Base-by-base conservation (phyloP, 352 stramenopile genomes). In the Pythium volutum region DNA sequence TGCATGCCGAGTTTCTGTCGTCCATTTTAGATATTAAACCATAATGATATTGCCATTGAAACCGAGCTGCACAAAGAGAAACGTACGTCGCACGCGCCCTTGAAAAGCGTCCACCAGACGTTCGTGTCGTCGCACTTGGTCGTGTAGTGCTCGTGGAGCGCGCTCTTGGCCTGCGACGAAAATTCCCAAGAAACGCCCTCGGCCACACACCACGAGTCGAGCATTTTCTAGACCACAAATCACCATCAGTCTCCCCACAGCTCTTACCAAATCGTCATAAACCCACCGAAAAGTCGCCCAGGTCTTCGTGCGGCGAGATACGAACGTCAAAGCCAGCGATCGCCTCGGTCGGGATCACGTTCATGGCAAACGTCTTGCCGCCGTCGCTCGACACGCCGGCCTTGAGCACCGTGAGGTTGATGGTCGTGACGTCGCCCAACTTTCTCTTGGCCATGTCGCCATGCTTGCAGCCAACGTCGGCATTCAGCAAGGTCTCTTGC, bases 401-500 rank as follows among this genome's bases (percentile, higher is more conserved):
- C 73, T 97, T 72, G 11, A 99, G 75, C 23, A 93, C 86, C 7
- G 95, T 98, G 39, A 98, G 84, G 70, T 99, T 98, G 46, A 99
- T 69, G 14, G 89, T 98, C 4, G 95, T 98, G 5, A 99, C 95
- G 69, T 99, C 96, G 14, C 96, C 96, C 25, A 99, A 67, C 36
- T 91, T 97, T 46, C 84, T 87, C 67, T 95, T 93, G 65, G 89
- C 83, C 46, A 93, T 94, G 20, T 97, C 81, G n/a, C 86, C 89
- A 70, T 98, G 95, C 42, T 89, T 92, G 77, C 94, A 98, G 4
- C 87, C 88, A 31, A 57, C 46, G 49, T 73, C 82, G 45, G 70
- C 76, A 60, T 71, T 89, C 8, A 98, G 67, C 34, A 84, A 33
- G 51, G 88, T 79, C 38, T 96, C 84, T 68, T 98, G 94, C 61